Percentiles rank a stretch among this genome's conserved stretches.
These are phyloP conservation scores for Mycena galopus DNA, from an alignment of 768 basidiomycete species.

Conservation along the genomic window DNA sequence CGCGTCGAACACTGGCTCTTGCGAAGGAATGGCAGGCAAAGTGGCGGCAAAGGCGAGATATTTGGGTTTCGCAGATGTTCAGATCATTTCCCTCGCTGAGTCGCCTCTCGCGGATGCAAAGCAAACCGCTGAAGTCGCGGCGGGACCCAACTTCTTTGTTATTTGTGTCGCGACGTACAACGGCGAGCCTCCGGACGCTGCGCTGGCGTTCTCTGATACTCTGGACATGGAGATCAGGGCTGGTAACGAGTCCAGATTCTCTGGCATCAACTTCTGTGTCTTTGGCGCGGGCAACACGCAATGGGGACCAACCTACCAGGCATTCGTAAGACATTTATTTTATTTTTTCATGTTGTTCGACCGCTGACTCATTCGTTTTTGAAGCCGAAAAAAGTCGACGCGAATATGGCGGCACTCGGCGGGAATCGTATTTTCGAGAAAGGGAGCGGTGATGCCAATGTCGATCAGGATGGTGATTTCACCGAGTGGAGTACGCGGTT, in stretches of 20 bases:
- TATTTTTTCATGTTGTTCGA: not conserved
- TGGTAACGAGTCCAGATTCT: conserved; percentile 12
- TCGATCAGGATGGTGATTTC: conserved; percentile 32
- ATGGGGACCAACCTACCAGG: conserved; percentile 33
- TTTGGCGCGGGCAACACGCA: conserved; percentile 35
- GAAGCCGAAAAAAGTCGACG: conserved; percentile 34
- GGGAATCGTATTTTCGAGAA: conserved; percentile 36
- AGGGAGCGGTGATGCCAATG: conserved; percentile 32
- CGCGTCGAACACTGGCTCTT: conserved; percentile 29
- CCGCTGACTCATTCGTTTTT: not conserved
- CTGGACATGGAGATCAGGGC: conserved; percentile 30
- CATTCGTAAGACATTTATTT: conserved; percentile 26
- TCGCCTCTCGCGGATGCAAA: conserved; percentile 22
- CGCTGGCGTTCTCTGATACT: conserved; percentile 25
- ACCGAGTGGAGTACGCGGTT: conserved; percentile 27
- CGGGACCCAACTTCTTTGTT: conserved; percentile 28
- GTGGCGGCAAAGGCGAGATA: conserved; percentile 22
- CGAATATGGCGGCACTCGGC: conserved; percentile 26
- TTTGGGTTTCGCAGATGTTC: conserved; percentile 28
- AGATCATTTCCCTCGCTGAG: conserved; percentile 23
- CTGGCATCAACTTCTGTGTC: conserved; percentile 31
- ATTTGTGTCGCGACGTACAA: conserved; percentile 34
- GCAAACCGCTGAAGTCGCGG: conserved; percentile 7
- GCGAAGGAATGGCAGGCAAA: conserved; percentile 30
- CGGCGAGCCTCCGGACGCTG: conserved; percentile 31